These are phyloP conservation scores for Trichoderma parareesei DNA, from an alignment of 495 filamentous ascomycete genomes.

Conservation along the genomic window DNA sequence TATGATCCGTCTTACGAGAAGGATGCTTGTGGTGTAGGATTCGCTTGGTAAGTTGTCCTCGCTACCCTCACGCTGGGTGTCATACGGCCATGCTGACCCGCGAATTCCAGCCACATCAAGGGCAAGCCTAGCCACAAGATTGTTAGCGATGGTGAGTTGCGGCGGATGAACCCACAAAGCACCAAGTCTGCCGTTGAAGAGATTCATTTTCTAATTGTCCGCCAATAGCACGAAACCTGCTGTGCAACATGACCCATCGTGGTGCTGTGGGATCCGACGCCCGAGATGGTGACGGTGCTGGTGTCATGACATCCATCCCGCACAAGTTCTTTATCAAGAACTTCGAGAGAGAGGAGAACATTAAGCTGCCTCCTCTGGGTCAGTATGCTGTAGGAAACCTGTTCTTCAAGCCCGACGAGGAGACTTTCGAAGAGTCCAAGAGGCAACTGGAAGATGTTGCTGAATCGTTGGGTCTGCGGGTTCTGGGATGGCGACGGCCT, in stretches of 20 bases:
- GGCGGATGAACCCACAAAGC: slow-evolving; percentile 7
- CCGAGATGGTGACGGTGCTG: slow-evolving; percentile 94
- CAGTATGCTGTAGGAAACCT: slow-evolving; percentile 97
- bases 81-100: background rate
- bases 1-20: slow-evolving; percentile 97
- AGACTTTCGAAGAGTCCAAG: slow-evolving; percentile 80
- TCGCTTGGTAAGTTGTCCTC: slow-evolving; percentile 72
- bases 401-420: slow-evolving; percentile 95
- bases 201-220: slow-evolving; percentile 14
- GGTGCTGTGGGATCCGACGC: slow-evolving; percentile 97
- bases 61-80: slow-evolving; percentile 15
- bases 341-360: slow-evolving; percentile 81
- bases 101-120: slow-evolving; percentile 75
- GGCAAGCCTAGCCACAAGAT: slow-evolving; percentile 97
- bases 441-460: slow-evolving; percentile 87
- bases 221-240: slow-evolving; percentile 68
- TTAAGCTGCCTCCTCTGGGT: slow-evolving; percentile 77
- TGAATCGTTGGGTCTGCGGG: slow-evolving; percentile 74
- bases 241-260: slow-evolving; percentile 99
- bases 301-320: slow-evolving; percentile 98
- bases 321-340: slow-evolving; percentile 99
- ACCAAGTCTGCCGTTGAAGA: background rate
- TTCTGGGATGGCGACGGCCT: slow-evolving; percentile 95
- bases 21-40: slow-evolving; percentile 98
- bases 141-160: slow-evolving; percentile 85